Base-by-base conservation (phyloP, 176 grass and related monocot species). In the Oropetium thomaeum region DNA sequence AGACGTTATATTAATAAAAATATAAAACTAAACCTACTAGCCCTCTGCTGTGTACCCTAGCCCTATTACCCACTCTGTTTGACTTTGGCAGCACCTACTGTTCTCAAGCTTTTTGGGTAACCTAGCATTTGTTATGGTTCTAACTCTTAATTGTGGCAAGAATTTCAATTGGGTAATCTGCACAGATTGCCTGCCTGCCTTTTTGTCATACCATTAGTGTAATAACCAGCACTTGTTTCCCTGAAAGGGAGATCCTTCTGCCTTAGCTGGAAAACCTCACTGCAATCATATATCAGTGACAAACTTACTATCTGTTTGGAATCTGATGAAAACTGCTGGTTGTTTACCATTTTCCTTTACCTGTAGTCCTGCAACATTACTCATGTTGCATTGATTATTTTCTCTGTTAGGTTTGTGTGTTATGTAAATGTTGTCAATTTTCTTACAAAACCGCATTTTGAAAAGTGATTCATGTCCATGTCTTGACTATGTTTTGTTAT, bases 401-500 rank as follows among this genome's bases (percentile, higher is more conserved):
- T 33, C 39, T 52, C 62, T 29, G 10, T 14, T 53, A 61, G 0
- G 29, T 61, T 72, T 27, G 17, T 51, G 26, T 53, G 32, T 67
- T 73, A 15, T 58, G 42, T 43, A 65, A 66, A 30, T 72, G 8
- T 51, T 39, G 76, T 59, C 49, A 47, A 49, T 49, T 38, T 59
- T 62, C 78, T 48, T 29, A 71, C 72, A 74, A 65, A 20, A 31
- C 27, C 5, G 26, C 30, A n/a, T 57, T 77, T 30, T 57, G n/a
- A 65, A 28, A 71, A 77, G 63, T 75, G 62, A 64, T 44, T 40
- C 27, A 58, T 58, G 28, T 47, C 13, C 63, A 81, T 76, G 65
- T 71, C 48, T 82, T 67, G 14, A 87, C 3, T 11, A 58, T 67
- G 61, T 27, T 67, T 70, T 59, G 42, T 83, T 73, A 32, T 83